phyloP scores from a whole-genome alignment of 768 basidiomycete species.

The Heimioporus sp. region DNA sequence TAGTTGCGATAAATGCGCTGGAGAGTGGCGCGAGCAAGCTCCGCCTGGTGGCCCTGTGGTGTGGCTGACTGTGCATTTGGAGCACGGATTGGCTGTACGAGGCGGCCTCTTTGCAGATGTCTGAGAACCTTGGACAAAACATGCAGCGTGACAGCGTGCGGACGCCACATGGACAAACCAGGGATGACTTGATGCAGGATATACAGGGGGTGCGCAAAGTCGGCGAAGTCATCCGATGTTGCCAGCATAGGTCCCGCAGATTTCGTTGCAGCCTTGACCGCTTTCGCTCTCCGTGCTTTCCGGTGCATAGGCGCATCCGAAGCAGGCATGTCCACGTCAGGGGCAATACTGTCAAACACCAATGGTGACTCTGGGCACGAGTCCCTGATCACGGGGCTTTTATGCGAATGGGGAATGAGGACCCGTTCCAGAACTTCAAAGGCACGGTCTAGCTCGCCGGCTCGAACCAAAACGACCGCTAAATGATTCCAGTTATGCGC shows the following conservation, averaged over 20 bases:
- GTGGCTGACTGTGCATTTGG: slow-evolving; percentile 20
- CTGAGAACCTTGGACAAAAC: slow-evolving; percentile 46
- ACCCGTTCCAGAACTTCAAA: slow-evolving; percentile 81
- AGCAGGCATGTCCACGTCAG: slow-evolving; percentile 24
- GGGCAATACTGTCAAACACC: slow-evolving; percentile 31
- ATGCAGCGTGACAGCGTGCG: slow-evolving; percentile 50
- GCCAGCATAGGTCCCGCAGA: slow-evolving; percentile 12
- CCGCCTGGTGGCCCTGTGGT: slow-evolving; percentile 20
- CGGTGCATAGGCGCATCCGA: slow-evolving; percentile 31
- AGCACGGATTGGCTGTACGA: slow-evolving; percentile 42
- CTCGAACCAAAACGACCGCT: slow-evolving; percentile 69
- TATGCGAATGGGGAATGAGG: slow-evolving; percentile 56
- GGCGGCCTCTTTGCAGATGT: slow-evolving; percentile 49
- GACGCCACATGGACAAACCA: slow-evolving; percentile 62
- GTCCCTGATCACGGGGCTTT: slow-evolving; percentile 26
- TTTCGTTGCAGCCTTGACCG: slow-evolving; percentile 17
- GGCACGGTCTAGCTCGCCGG: slow-evolving; percentile 78
- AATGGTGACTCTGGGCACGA: slow-evolving; percentile 40
- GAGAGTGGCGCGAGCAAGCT: slow-evolving; percentile 42
- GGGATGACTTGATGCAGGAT: slow-evolving; percentile 64
- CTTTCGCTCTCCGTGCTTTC: slow-evolving; percentile 23
- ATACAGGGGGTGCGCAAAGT: slow-evolving; percentile 58
- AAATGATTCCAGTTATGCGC: slow-evolving; percentile 93
- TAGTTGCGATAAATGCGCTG: slow-evolving; percentile 46
- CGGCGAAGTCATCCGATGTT: slow-evolving; percentile 28